A percentile compares a stretch with the other conserved stretches of the same genome.
Evolutionary conservation across 2,329 filamentous ascomycete genomes (phyloP).

Genomic region (Boeremia exigua): DNA sequence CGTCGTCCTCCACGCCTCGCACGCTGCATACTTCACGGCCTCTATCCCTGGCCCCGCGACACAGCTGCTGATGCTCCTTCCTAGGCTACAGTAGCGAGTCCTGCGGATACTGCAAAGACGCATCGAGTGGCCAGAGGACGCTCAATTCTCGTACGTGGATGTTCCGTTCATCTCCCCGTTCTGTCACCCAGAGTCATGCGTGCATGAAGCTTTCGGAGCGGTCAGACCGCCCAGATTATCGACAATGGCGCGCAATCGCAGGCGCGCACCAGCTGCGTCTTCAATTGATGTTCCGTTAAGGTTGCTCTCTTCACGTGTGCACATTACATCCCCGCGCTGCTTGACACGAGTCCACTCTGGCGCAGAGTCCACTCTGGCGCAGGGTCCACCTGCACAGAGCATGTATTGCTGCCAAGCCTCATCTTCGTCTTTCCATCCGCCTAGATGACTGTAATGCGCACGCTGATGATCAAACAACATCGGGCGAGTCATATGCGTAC

Average conservation of each 20-base stretch:
- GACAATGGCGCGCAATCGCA: slow-evolving; percentile 10
- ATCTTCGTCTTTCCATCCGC: slow-evolving; percentile 9
- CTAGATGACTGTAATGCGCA: slow-evolving; percentile 1
- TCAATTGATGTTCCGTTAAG: slow-evolving; percentile 38
- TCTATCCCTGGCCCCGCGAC: slow-evolving; percentile 13
- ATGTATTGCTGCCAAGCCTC: slow-evolving; percentile 25
- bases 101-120: slow-evolving; percentile 59
- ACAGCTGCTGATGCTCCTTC: slow-evolving; percentile 24
- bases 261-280: slow-evolving; percentile 13
- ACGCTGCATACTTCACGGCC: slow-evolving; percentile 12
- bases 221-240: slow-evolving; percentile 11
- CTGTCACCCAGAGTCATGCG: slow-evolving; percentile 24
- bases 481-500: slow-evolving; percentile 5
- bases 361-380: slow-evolving; percentile 10
- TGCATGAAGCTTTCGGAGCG: slow-evolving; percentile 25
- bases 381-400: slow-evolving; percentile 18
- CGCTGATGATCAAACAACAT: slow-evolving; percentile 6
- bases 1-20: slow-evolving; percentile 6
- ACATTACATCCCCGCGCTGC: slow-evolving; percentile 23
- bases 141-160: slow-evolving; percentile 56
- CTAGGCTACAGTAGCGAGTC: slow-evolving; percentile 57
- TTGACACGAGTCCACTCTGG: slow-evolving; percentile 14
- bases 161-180: slow-evolving; percentile 18
- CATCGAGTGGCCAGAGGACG: slow-evolving; percentile 54
- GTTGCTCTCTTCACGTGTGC: slow-evolving; percentile 33